Evolutionary conservation across 257 asterid genomes (phyloP).

Genomic region (Solanum gandarillasii): DNA sequence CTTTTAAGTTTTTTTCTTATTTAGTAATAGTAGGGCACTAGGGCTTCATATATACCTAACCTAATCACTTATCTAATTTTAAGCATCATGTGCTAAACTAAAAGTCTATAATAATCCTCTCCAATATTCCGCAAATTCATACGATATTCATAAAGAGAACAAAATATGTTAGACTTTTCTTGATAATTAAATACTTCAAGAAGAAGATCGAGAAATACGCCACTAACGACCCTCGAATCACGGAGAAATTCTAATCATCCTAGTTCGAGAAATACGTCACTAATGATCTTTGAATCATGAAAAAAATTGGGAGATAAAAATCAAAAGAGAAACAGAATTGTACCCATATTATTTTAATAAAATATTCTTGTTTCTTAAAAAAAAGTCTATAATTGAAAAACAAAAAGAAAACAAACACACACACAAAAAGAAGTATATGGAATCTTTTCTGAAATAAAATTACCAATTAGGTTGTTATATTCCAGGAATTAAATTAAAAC

Average conservation of each 20-base stretch:
- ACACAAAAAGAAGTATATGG: background rate
- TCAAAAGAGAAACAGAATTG: background rate
- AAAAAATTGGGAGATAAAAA: background rate
- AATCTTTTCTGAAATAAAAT: background rate
- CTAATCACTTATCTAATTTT: background rate
- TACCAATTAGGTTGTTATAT: background rate
- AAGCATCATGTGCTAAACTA: background rate
- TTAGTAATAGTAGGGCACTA: background rate
- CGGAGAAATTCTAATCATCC: no score
- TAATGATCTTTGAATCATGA: no score
- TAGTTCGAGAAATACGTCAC: background rate
- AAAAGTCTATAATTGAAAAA: background rate
- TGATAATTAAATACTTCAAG: no score
- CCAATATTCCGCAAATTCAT: background rate
- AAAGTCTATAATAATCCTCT: background rate
- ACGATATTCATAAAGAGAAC: background rate
- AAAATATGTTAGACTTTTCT: background rate
- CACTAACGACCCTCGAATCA: no score
- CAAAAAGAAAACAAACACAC: background rate
- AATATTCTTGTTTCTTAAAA: background rate
- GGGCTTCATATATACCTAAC: background rate
- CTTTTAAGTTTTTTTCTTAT: background rate
- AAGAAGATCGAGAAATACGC: background rate
- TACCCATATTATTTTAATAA: no score
- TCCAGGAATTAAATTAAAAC: background rate